Evolutionary conservation across 805 yeast species (phyloP).

Genomic region (Pichia nanzhaoensis): DNA sequence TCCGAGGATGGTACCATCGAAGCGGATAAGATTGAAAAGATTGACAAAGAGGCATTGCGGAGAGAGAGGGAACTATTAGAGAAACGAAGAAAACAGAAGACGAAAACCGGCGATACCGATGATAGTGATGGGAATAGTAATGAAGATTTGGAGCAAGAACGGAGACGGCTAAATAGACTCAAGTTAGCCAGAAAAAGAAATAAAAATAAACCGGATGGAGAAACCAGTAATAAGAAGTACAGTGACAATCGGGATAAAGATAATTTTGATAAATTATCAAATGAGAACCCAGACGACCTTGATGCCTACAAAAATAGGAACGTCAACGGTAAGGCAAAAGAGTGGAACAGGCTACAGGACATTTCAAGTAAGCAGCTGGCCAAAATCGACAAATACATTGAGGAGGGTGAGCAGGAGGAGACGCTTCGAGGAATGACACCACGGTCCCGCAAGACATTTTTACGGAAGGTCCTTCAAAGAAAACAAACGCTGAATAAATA

Average conservation of each 20-base stretch:
- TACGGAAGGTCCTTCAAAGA: background rate
- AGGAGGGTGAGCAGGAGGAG: conserved; percentile 1
- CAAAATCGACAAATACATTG: background rate
- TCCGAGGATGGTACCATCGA: conserved; percentile 7
- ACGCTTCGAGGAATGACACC: background rate
- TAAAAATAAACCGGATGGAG: background rate
- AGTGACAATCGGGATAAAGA: background rate
- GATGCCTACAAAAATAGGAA: no score
- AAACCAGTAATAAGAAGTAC: background rate
- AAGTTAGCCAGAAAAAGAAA: background rate
- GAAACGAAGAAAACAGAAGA: background rate
- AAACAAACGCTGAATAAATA: background rate
- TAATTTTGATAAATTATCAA: no score
- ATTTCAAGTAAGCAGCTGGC: background rate
- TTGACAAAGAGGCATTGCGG: background rate
- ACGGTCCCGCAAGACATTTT: background rate
- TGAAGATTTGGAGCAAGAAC: background rate
- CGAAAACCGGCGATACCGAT: no score
- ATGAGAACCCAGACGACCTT: no score
- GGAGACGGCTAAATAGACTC: background rate
- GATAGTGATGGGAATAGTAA: background rate
- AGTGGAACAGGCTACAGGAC: no score
- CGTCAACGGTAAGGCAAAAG: no score
- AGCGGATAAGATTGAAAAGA: conserved; percentile 2
- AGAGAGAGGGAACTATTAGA: background rate